A percentile compares a stretch with the other conserved stretches of the same genome.
phyloP scores from a whole-genome alignment of 176 grass and related monocot genomes.

The Carex scoparia region DNA sequence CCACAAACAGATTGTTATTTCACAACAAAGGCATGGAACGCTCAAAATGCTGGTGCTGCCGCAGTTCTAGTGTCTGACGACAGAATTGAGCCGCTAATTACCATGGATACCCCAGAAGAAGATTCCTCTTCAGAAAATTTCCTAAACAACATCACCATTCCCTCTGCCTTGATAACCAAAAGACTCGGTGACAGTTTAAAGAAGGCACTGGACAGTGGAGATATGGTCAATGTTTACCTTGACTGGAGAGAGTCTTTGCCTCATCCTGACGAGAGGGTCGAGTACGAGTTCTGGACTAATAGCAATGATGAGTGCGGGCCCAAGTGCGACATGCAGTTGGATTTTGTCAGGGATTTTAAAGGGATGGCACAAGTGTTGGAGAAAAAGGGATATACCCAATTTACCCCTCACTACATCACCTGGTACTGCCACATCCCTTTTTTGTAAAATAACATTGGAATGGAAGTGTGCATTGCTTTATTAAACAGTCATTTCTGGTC shows the following conservation, averaged over 20 bases:
- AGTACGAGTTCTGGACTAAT: conserved; percentile 93
- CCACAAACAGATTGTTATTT: conserved; percentile 71
- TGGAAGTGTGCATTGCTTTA: neutral
- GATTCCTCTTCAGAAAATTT: conserved; percentile 36
- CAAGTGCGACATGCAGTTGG: conserved; percentile 88
- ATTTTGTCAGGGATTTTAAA: conserved; percentile 76
- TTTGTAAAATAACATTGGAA: neutral
- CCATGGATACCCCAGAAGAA: conserved; percentile 88
- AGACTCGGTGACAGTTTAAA: conserved; percentile 61
- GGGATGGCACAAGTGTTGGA: conserved; percentile 77
- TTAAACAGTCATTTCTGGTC: neutral
- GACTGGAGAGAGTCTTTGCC: conserved; percentile 87
- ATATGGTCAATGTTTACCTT: conserved; percentile 70
- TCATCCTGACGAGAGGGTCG: conserved; percentile 86
- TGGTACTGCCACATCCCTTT: conserved; percentile 40
- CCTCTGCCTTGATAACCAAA: conserved; percentile 72
- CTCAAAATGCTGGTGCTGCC: conserved; percentile 74
- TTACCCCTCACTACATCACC: conserved; percentile 91
- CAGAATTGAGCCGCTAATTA: conserved; percentile 63
- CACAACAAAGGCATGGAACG: conserved; percentile 80
- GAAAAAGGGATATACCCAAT: conserved; percentile 77
- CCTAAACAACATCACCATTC: conserved; percentile 77
- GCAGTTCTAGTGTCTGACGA: conserved; percentile 71
- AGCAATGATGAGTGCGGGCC: conserved; percentile 90
- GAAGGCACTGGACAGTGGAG: conserved; percentile 47